Evolutionary conservation across 495 filamentous ascomycete genomes (phyloP), one percentile per base, ranked within the genome.

Genomic region (Sordaria brevicollis): DNA sequence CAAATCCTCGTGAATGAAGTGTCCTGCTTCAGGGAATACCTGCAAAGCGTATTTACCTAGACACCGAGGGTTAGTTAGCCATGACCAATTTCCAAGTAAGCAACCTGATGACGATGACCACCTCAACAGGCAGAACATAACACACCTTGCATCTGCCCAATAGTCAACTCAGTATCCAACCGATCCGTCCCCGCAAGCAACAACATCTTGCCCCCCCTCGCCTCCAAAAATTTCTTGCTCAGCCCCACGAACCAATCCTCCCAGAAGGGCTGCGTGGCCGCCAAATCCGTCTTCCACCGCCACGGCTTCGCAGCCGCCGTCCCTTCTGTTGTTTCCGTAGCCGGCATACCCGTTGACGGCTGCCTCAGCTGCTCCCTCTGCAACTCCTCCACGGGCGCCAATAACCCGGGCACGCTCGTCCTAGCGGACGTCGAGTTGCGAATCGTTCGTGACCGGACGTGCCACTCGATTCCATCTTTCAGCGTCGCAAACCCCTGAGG

Each of bases 1-100:
- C 68, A 93, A 86, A 78, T 99, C 95, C 79, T 99, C 95, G 71
- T 98, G 96, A 65, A 99, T 86, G 74, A 97, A 99, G 79, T 98
- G 95, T 0, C 95, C 95, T 6, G 94, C 93, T 79, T 97, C 92
- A 0, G 96, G 96, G 71, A 98, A 89, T 19, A 99, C 94, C 67
- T 96, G 90, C 19, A 99, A 83, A 69, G 97, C 93, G 77, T 97
- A 99, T 83, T 97, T 97, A 0, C 93, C 93, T 92, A 39, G 43
- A 66, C 36, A 25, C 7, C n/a, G 33, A 31, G n/a, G n/a, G 68
- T 67, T 34, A 65, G 67, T 74, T 5, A 71, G 49, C 33, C 36
- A 38, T 13, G 35, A 67, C 5, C 25, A 66, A 54, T 6, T 15
- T 0, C 31, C 13, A 38, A n/a, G 19, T 5, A 10, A 69, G 33